Base-by-base conservation (phyloP, 1,139 yeast genomes). In the Suhomyces atakaporum region DNA sequence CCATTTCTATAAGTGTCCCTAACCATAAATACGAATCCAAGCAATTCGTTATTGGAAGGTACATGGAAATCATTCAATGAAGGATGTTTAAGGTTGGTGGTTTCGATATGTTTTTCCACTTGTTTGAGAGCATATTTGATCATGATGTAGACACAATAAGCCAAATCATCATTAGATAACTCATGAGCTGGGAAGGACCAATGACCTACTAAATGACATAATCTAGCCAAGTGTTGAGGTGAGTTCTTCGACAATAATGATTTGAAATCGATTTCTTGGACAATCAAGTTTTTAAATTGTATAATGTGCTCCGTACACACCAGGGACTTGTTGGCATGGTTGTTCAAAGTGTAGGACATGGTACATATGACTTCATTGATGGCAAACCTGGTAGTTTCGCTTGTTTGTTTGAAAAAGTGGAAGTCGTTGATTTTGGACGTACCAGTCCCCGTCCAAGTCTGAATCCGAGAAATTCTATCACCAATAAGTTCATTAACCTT, bases 1-100 rank as follows among this genome's bases (percentile, higher is more conserved):
- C 88, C 88, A 48, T 79, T 78, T 53, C 84, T 81, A 58, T 92
- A 92, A 29, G 86, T 77, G 51, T 85, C 85, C 45, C 95, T 75
- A 5, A 83, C 74, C 54, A 77, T 73, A 46, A 79, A 76, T 19
- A 84, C 63, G 46, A 86, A 71, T n/a, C 74, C 74, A 33, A 79
- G 58, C 16, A 84, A 61, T 41, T 70, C 72, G 49, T 74, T 73
- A 22, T 69, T 63, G 11, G 65, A 37, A 5, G 72, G 60, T 3
- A 56, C 45, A 19, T 58, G 33, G 39, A 54, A 35, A 54, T 26
- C 33, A 16, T 35, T 25, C 23, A 35, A 29, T n/a, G 38, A 29
- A 9, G 16, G 7, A 14, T 30, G 29, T 16, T 22, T 22, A 4
- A 16, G 15, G 9, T 31, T 19, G 26, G 18, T 18, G 8, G 35